phyloP scores from a whole-genome alignment of 805 yeast genomes.

The Huiozyma sinensis region DNA sequence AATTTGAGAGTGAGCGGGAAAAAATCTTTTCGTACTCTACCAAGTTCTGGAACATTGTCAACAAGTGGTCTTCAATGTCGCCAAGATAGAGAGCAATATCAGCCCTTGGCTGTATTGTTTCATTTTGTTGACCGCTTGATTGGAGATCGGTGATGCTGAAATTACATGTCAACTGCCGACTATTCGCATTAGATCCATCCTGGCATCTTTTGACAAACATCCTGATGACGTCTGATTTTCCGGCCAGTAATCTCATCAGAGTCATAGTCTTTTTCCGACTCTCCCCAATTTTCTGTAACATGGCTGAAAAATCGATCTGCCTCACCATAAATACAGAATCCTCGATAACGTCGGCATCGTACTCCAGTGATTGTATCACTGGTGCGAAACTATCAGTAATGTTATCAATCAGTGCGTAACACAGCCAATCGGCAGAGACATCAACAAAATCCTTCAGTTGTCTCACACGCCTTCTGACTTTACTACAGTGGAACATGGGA shows the following conservation, averaged over 20 bases:
- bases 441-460: slow-evolving; percentile 68
- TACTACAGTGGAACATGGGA: slow-evolving; percentile 58
- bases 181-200: slow-evolving; percentile 41
- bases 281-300: slow-evolving; percentile 78
- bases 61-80: slow-evolving; percentile 93
- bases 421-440: slow-evolving; percentile 71
- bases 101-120: slow-evolving; percentile 46
- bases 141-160: slow-evolving; percentile 30
- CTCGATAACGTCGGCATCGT: slow-evolving; percentile 73
- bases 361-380: slow-evolving; percentile 62
- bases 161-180: slow-evolving; percentile 31
- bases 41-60: slow-evolving; percentile 88
- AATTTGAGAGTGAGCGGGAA: slow-evolving; percentile 81
- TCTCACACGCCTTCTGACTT: slow-evolving; percentile 72
- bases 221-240: slow-evolving; percentile 90
- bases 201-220: slow-evolving; percentile 93
- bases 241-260: slow-evolving; percentile 73
- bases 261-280: slow-evolving; percentile 88
- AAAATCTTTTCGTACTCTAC: slow-evolving; percentile 85
- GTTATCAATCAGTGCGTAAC: slow-evolving; percentile 74
- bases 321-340: slow-evolving; percentile 72
- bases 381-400: slow-evolving; percentile 79
- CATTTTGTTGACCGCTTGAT: neutral
- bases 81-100: slow-evolving; percentile 88
- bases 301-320: slow-evolving; percentile 59